Base-by-base conservation (phyloP, 257 asterid species). In the Marsdenia floribunda region DNA sequence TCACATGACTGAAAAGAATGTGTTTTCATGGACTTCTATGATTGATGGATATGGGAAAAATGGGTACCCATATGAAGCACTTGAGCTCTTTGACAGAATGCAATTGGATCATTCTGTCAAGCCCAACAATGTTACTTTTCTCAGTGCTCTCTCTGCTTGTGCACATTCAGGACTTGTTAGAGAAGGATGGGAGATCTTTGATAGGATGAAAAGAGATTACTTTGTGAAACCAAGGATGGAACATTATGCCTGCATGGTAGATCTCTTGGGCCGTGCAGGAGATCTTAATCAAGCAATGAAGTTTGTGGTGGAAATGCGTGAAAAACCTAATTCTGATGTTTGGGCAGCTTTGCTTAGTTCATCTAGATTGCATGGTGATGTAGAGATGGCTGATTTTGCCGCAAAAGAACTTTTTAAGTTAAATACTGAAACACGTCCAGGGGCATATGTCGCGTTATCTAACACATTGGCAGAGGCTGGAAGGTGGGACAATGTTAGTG, bases 1-100 rank as follows among this genome's bases (percentile, higher is more conserved):
- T 61, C 37, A 79, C 76, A 93, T 91, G 97, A 91, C 93, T 2
- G 78, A 38, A 50, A 87, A 81, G 78, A 93, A 93, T 64, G 96
- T 93, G 35, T 93, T 87, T 72, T 86, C 98, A 0, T 90, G 98
- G 97, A 90, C 98, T 76, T 93, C 97, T 26, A 90, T 93, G 97
- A 87, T 93, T 52, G 98, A 93, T 66, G 98, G 98, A 53, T 93
- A 91, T 42, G 97, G 98, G 6, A 93, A 88, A 84, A 93, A 90
- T 35, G 96, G 98, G n/a, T 68, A 80, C 67, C 88, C 98, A 16
- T 53, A 76, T 46, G 96, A 87, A 76, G 87, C 96, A 6, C 87
- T 93, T 6, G 75, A 75, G 18, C 94, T 93, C 69, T 93, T 93
- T 40, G 76, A 71, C 74, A 72, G 71, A 68, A 90, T 93, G 97